Evolutionary conservation across 495 filamentous ascomycete genomes (phyloP).

Genomic region (Lepidopterella palustris): DNA sequence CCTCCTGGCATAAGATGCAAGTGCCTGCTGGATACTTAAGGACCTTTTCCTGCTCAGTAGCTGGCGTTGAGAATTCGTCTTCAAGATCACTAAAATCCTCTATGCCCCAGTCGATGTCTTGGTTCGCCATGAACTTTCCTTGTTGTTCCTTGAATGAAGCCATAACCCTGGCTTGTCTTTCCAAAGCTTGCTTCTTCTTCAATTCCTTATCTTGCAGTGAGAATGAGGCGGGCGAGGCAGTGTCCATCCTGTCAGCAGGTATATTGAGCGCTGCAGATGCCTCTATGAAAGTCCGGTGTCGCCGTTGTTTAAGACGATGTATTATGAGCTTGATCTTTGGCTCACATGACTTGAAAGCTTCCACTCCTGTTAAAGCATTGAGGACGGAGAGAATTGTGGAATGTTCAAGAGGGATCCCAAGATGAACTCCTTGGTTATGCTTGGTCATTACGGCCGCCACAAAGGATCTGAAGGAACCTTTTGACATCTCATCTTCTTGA

Average conservation of each 20-base stretch:
- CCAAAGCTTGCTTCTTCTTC: constrained; percentile 83
- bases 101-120: constrained; percentile 81
- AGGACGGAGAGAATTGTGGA: constrained; percentile 29
- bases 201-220: constrained; percentile 65
- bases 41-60: constrained; percentile 53
- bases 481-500: constrained; percentile 49
- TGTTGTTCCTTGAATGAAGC: constrained; percentile 96
- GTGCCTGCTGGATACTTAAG: constrained; percentile 94
- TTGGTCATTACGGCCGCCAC: constrained; percentile 60
- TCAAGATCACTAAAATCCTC: constrained; percentile 62
- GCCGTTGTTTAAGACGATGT: constrained; percentile 79
- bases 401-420: constrained; percentile 7
- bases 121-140: constrained; percentile 81
- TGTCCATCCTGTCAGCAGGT: constrained; percentile 49
- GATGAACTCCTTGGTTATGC: constrained; percentile 36
- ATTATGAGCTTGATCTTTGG: constrained; percentile 80
- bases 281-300: constrained; percentile 60
- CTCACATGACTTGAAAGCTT: constrained; percentile 70
- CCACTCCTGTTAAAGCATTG: constrained; percentile 61
- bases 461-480: constrained; percentile 53
- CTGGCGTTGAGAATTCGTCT: constrained; percentile 49
- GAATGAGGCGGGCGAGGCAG: constrained; percentile 49
- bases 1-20: constrained; percentile 94
- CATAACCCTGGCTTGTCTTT: constrained; percentile 88
- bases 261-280: constrained; percentile 44